Evolutionary conservation across 2,329 filamentous ascomycete species (phyloP), one percentile per base, ranked within the genome.

Genomic region (Biscogniauxia mediterranea): DNA sequence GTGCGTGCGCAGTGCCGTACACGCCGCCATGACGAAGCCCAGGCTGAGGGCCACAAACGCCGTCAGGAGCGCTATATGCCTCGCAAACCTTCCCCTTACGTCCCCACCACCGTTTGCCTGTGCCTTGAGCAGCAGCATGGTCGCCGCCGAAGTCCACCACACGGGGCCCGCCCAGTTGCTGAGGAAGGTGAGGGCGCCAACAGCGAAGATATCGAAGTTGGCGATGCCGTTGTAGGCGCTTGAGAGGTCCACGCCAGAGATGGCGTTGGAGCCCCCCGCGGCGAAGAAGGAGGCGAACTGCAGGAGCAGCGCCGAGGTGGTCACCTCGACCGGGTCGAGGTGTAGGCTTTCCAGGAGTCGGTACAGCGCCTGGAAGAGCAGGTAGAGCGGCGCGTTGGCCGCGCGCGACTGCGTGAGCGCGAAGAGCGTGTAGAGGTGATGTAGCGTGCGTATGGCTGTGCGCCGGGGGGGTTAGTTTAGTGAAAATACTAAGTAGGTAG

Each of bases 211-310:
- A 71, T 91, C 93, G 80, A 96, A 99, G 59, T 83, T 86, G 55
- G 83, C 85, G 46, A 99, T 83, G 64, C 95, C 95, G 70, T 99
- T 99, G 78, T 99, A 99, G 0, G 93, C 93, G 72, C 89, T 96
- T 5, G 92, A 96, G 20, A 99, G 84, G 72, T 98, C 93, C 69
- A 99, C 87, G n/a, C 91, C 94, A 13, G 93, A 96, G 67, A 99
- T 97, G 50, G 95, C 90, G 74, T 99, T 99, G 54, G 91, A 92
- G 73, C 93, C 93, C 23, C 93, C 95, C 64, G 92, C 87, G 28
- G 92, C 89, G 74, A 98, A 99, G 82, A 97, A 99, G 56, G 89
- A 88, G 42, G 86, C 81, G 77, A 93, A 89, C 67, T 96, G 89
- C 50, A 96, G 80, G 38, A 98, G 84, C 38, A 97, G 79, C 8